Base-by-base conservation (phyloP, 1,284 basidiomycete genomes). In the Fistulinella cinereoalba region DNA sequence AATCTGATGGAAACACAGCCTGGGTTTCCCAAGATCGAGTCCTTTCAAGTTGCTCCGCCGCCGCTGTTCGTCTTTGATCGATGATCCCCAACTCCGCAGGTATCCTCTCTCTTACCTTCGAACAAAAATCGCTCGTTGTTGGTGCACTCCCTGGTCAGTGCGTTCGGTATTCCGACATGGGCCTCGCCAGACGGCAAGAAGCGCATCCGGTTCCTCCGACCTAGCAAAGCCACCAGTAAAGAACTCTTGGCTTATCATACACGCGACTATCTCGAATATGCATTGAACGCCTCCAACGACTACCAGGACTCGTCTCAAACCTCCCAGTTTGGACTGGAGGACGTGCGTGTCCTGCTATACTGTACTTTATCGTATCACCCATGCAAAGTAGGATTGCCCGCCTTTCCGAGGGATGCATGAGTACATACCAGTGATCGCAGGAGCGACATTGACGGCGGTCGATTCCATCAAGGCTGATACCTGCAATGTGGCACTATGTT, bases 81-180 rank as follows among this genome's bases (percentile, higher is more conserved):
- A 25, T 45, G 37, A 25, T 21, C 63, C 13, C 11, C n/a, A 10
- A n/a, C n/a, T n/a, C 1, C 31, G 18, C 61, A 80, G 83, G 70
- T 73, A 46, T 87, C 83, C 2, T 87, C 85, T 18, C 71, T 79
- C 4, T 76, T 96, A 1, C 94, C 93, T 0, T 89, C 90, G 1
- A 96, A 97, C 63, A 72, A 65, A 43, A 83, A 85, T 13, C 77
- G 94, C n/a, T 93, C 92, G 0, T 63, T 80, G 0, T 63, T 92
- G 6, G 89, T 95, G 2, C 92, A 97, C 60, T 79, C 81, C 2
- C 74, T 96, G 11, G 70, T 84, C 43, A 72, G 72, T 24, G 67
- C 80, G 0, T 73, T 85, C 33, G 80, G 76, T 0, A 68, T 92
- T 2, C 67, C 88, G 31, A 65, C 68, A 13, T 52, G 62, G 21